Conservation (phyloP, 805 yeast species). For the Brettanomyces nanus region DNA sequence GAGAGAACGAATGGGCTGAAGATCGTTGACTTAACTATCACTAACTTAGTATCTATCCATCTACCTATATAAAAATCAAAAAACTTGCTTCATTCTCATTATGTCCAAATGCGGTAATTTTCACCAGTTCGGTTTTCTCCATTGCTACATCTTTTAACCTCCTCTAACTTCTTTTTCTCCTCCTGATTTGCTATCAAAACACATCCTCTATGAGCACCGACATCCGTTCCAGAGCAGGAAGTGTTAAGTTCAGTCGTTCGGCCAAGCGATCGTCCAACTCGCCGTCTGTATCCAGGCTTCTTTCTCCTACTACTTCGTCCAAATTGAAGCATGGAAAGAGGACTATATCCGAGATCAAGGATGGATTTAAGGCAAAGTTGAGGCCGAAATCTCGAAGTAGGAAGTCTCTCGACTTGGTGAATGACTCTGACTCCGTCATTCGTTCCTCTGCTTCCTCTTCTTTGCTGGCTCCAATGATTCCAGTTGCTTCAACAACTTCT, state of each 20-base stretch:
- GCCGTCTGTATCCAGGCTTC: neutral
- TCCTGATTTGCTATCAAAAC: too few species aligned
- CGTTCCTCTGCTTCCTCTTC: neutral
- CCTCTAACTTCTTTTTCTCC: neutral
- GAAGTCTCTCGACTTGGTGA: too few species aligned
- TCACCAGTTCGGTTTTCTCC: too few species aligned
- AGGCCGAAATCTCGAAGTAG: neutral
- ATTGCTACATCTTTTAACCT: too few species aligned
- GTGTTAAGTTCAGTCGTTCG: neutral
- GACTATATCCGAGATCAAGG: neutral
- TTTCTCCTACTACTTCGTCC: too few species aligned
- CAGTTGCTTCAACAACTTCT: too few species aligned
- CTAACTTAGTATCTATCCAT: too few species aligned
- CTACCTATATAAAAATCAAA: too few species aligned
- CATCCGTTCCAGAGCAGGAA: slow-evolving; percentile 1
- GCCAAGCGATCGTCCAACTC: neutral
- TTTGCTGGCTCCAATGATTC: neutral
- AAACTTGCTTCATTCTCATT: too few species aligned
- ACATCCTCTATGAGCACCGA: too few species aligned
- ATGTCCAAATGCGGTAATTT: too few species aligned
- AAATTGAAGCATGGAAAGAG: neutral
- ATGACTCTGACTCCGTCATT: too few species aligned
- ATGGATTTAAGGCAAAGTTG: neutral
- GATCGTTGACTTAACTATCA: slow-evolving; percentile 66
- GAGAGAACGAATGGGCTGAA: slow-evolving; percentile 90